These are phyloP conservation scores for Jatropha multifida DNA, from an alignment of 441 rosid genomes.

Conservation along the genomic window DNA sequence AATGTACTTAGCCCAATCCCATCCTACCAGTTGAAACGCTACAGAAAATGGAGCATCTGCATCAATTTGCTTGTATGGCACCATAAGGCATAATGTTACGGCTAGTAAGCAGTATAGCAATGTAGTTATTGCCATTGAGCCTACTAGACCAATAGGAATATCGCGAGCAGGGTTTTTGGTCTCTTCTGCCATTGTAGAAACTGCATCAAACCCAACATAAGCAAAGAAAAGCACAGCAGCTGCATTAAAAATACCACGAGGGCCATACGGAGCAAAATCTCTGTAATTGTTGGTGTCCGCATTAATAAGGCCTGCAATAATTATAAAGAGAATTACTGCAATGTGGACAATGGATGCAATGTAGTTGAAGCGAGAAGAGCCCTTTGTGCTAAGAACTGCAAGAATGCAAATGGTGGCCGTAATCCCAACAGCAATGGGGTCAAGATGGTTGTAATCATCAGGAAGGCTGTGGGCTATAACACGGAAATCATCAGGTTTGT, in stretches of 20 bases:
- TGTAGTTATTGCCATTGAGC: conserved; percentile 57
- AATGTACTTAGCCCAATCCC: conserved; percentile 33
- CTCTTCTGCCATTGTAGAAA: conserved; percentile 82
- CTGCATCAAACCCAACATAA: conserved; percentile 73
- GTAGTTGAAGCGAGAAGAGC: conserved; percentile 71
- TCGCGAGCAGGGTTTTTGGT: conserved; percentile 65
- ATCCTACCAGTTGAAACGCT: conserved; percentile 25
- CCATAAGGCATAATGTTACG: conserved; percentile 23
- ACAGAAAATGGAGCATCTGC: conserved; percentile 24
- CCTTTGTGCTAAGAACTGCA: conserved; percentile 70
- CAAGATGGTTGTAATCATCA: conserved; percentile 55
- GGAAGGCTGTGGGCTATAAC: conserved; percentile 45
- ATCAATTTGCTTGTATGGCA: conserved; percentile 18
- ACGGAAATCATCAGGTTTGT: conserved; percentile 59
- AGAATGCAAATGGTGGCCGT: conserved; percentile 43
- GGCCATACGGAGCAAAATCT: conserved; percentile 39
- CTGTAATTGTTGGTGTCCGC: conserved; percentile 55
- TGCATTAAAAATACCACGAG: conserved; percentile 55
- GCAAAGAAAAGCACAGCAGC: conserved; percentile 77
- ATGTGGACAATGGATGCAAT: conserved; percentile 62
- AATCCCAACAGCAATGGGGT: conserved; percentile 67
- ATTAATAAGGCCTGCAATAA: conserved; percentile 56
- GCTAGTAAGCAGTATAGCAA: conserved; percentile 25
- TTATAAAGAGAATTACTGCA: conserved; percentile 55
- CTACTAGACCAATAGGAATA: conserved; percentile 79